phyloP scores from a whole-genome alignment of 139 green algal species.

The Chlorella sp. region DNA sequence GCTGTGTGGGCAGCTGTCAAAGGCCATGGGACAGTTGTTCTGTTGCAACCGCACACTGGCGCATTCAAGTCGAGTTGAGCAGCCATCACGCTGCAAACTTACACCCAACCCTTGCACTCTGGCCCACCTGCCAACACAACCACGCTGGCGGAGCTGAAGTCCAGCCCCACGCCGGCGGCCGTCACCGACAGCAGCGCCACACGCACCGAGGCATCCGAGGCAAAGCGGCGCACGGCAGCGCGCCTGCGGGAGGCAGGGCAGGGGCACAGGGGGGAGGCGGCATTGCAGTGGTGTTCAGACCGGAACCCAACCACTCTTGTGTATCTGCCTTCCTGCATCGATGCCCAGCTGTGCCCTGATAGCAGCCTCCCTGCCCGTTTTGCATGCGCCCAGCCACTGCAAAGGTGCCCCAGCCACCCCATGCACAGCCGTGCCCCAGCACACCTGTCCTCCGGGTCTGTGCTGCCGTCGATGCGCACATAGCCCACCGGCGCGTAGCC shows the following conservation, averaged over 20 bases:
- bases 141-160: conserved; percentile 83
- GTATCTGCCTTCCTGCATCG: too few species aligned
- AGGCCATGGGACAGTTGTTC: too few species aligned
- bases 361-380: too few species aligned
- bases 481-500: conserved; percentile 49
- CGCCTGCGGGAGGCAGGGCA: conserved; percentile 5
- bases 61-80: too few species aligned
- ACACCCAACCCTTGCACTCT: too few species aligned
- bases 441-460: conserved; percentile 64
- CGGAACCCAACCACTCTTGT: too few species aligned
- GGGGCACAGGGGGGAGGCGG: not conserved
- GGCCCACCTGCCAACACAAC: conserved; percentile 87
- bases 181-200: conserved; percentile 92
- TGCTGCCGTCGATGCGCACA: conserved; percentile 91
- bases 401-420: not conserved
- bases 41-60: not conserved
- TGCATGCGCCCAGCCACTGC: not conserved
- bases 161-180: conserved; percentile 89
- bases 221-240: conserved; percentile 12
- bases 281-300: not conserved
- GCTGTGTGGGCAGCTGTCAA: too few species aligned
- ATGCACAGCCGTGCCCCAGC: too few species aligned
- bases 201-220: conserved; percentile 56
- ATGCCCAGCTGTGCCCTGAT: too few species aligned
- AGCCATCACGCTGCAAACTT: too few species aligned